Evolutionary conservation across 371 early-diverging fungal genomes (phyloP), one percentile per base, ranked within the genome.

Genomic region (Syncephalastrum sp.): DNA sequence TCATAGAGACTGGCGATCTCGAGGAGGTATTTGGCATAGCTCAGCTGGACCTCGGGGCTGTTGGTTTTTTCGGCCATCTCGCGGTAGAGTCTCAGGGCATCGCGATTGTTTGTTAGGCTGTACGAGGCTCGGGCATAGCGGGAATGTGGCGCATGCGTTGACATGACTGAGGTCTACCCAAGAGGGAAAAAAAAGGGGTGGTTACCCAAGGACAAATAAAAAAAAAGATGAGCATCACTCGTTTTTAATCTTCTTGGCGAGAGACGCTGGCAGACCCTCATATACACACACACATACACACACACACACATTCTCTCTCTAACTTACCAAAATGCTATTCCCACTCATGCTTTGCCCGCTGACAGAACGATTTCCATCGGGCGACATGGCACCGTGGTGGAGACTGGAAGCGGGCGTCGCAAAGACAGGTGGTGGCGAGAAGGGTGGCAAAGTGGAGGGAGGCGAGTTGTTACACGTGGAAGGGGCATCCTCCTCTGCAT

Each of bases 1-100:
- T 68, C 68, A 24, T 72, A 75, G 0, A 75, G 50, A 3, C 51
- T 56, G 3, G 76, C 68, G 44, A 85, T 77, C 57, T 88, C 85
- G 12, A 91, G 68, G 16, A 91, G 67, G 53, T 88, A 90, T 57
- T 89, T 89, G 21, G 92, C 95, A 75, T 92, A 95, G 33, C 87
- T 87, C 4, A 95, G 74, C 72, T 92, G 94, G 14, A 89, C 83
- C 0, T 61, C 77, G 1, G 90, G 92, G 65, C 95, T 95, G 23
- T 82, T 79, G 50, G 84, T 87, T 46, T 82, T 83, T 57, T 85
- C 83, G 0, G 92, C 92, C 56, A 87, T 84, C 21, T 81, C 82
- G n/a, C 90, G 77, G 56, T 90, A 90, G 47, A 81, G 69, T 59
- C 83, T 79, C 48, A 87, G 65, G 5, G 83, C 84, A 29, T 76